Evolutionary conservation across 805 yeast genomes (phyloP).

Genomic region (Candida loeiensis): DNA sequence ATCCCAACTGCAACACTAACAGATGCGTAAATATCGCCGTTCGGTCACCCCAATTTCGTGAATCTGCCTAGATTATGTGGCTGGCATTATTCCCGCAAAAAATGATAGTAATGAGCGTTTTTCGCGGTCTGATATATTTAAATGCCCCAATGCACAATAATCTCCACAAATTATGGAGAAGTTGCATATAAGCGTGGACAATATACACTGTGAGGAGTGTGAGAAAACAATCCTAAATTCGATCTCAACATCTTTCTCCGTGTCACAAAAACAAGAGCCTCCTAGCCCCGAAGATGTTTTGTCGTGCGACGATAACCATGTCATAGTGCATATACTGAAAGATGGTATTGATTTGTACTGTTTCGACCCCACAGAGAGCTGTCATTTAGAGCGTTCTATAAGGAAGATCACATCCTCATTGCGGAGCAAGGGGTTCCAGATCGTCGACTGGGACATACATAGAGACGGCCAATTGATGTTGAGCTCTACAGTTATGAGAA

Average conservation of each 20-base stretch:
- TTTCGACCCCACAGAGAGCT: conserved; percentile 5
- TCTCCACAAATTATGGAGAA: conserved; percentile 17
- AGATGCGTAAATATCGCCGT: too few relatives aligned
- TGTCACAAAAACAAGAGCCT: conserved; percentile 7
- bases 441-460: conserved; percentile 32
- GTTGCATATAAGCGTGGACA: conserved; percentile 29
- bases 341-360: conserved; percentile 28
- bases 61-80: neutral
- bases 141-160: neutral
- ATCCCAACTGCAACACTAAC: neutral
- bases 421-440: conserved; percentile 36
- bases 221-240: conserved; percentile 32
- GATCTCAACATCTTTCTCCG: conserved; percentile 21
- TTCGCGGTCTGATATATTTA: conserved; percentile 4
- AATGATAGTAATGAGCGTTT: conserved; percentile 4
- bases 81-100: neutral
- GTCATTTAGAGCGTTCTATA: conserved; percentile 15
- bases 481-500: conserved; percentile 11
- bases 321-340: conserved; percentile 17
- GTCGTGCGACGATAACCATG: conserved; percentile 9
- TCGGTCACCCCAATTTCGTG: too few relatives aligned
- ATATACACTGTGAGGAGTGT: conserved; percentile 58
- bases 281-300: conserved; percentile 12
- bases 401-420: conserved; percentile 24
- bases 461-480: conserved; percentile 15